A percentile compares a stretch with the other conserved stretches of the same genome.
These are phyloP conservation scores for Penicillium odoratum DNA, from an alignment of 495 filamentous ascomycete species.

Conservation along the genomic window DNA sequence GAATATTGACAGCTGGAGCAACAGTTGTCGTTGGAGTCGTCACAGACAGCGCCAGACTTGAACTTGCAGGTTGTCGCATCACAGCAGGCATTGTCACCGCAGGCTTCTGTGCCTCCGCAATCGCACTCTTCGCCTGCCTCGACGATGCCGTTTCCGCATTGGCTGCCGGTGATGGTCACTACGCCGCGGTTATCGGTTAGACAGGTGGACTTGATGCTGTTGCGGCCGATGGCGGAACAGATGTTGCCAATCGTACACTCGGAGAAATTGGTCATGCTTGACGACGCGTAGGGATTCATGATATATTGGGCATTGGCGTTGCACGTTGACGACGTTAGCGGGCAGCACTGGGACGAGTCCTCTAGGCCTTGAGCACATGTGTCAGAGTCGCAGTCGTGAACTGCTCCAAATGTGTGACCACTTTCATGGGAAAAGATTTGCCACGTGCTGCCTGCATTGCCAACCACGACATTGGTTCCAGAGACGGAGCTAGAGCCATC, in stretches of 20 bases:
- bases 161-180: conserved; percentile 77
- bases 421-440: conserved; percentile 96
- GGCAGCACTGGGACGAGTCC: conserved; percentile 81
- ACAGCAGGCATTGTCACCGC: conserved; percentile 77
- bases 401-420: conserved; percentile 93
- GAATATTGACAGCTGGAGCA: conserved; percentile 77
- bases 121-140: conserved; percentile 94
- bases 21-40: conserved; percentile 89
- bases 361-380: conserved; percentile 66
- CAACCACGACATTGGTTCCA: conserved; percentile 87
- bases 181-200: conserved; percentile 81
- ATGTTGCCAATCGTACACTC: conserved; percentile 90
- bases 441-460: conserved; percentile 78
- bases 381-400: conserved; percentile 78
- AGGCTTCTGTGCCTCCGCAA: conserved; percentile 76
- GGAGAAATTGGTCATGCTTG: conserved; percentile 75
- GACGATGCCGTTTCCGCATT: conserved; percentile 97
- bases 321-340: conserved; percentile 66
- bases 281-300: conserved; percentile 89
- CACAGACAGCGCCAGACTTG: conserved; percentile 72
- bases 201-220: conserved; percentile 74
- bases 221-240: conserved; percentile 83
- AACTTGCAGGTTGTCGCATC: conserved; percentile 88
- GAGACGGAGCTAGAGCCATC: conserved; percentile 64
- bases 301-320: conserved; percentile 77